Percentiles rank a stretch among this genome's conserved stretches.
phyloP scores from a whole-genome alignment of 768 basidiomycete species.

The Boletus huronensis region DNA sequence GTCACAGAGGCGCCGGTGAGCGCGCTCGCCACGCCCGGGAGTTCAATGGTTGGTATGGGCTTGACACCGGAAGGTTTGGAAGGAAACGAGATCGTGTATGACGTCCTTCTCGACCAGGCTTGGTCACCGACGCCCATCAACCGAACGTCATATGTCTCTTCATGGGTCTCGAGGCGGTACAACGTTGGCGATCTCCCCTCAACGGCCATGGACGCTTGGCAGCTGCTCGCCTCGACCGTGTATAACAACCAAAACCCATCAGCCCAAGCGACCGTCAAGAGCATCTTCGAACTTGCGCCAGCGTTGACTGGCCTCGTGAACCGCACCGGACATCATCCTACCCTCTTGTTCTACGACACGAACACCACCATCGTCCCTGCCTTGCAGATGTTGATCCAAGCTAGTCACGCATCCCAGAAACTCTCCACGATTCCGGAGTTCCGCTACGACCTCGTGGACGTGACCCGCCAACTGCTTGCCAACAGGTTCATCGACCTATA shows the following conservation, averaged over 20 bases:
- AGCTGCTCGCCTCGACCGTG: constrained; percentile 35
- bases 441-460: constrained; percentile 38
- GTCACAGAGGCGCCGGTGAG: constrained; percentile 31
- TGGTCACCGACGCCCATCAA: constrained; percentile 36
- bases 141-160: constrained; percentile 29
- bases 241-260: constrained; percentile 36
- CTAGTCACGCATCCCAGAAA: constrained; percentile 11
- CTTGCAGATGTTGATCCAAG: constrained; percentile 60
- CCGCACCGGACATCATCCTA: constrained; percentile 32
- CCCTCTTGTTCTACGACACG: constrained; percentile 37
- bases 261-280: constrained; percentile 35
- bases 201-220: constrained; percentile 33
- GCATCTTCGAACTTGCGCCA: constrained; percentile 37
- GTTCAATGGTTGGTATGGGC: constrained; percentile 39
- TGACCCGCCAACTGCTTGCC: constrained; percentile 38
- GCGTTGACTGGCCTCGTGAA: constrained; percentile 33
- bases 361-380: constrained; percentile 68
- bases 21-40: constrained; percentile 29
- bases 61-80: constrained; percentile 40
- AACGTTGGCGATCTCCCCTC: constrained; percentile 24
- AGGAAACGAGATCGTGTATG: constrained; percentile 44
- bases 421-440: constrained; percentile 33
- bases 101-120: constrained; percentile 39
- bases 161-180: constrained; percentile 38
- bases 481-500: constrained; percentile 38